Evolutionary conservation across 805 yeast species (phyloP), one percentile per base, ranked within the genome.

Genomic region (Candida krabiensis): DNA sequence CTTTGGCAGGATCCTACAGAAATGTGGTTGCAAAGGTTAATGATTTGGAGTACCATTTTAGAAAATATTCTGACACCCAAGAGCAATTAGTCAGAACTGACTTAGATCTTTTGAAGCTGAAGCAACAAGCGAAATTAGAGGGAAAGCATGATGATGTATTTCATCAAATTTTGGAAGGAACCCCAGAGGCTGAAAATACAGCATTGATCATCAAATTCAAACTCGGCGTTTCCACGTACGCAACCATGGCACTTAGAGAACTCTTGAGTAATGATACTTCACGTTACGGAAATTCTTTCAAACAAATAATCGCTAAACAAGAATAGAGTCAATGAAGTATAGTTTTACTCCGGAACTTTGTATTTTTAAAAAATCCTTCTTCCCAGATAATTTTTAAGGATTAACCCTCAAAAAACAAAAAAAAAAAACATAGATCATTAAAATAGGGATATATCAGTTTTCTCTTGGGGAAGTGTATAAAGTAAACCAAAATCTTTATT

Each of bases 171-270:
- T 46, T 66, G 16, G 56, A 49, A 2, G 64, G 66, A 6, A 38
- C 49, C 11, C 51, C 56, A 5, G 64, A 57, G 11, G 85, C 79
- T 5, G 55, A 60, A 2, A 78, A 75, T 41, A 67, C 71, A 0
- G 97, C 96, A 0, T 78, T 90, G 11, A 71, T 93, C 4, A 60
- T 95, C 41, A 80, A 75, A 49, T 71, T 93, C 72, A 83, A 80
- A 54, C 69, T 93, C 41, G 91, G 89, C 4, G 80, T 86, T 3
- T 84, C 96, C 24, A 82, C 95, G 5, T 93, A 93, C 61, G 99
- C 99, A 2, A 93, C 99, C 0, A 95, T 93, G 99, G 96, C 96
- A 1, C 64, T 93, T 35, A 77, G 99, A 57, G 98, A 93, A 60
- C 77, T 87, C 35, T 80, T 90, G 86, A 84, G 80, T 58, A 74